phyloP scores from a whole-genome alignment of 805 yeast species.

The Saturnispora gosingensis region DNA sequence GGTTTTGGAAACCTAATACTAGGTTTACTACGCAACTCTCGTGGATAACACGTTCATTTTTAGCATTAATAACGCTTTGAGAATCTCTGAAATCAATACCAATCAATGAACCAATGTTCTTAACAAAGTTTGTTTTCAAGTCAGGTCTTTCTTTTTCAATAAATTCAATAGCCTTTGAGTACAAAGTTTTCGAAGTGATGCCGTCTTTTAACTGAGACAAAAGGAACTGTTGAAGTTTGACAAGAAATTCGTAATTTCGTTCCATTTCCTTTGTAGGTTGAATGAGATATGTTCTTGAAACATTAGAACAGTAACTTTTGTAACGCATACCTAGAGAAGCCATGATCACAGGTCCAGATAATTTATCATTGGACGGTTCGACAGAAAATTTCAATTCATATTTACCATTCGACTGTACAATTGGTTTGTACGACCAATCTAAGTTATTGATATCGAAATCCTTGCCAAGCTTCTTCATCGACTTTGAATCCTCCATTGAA shows the following conservation, averaged over 20 bases:
- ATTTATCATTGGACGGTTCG: conserved; percentile 53
- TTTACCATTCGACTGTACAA: conserved; percentile 78
- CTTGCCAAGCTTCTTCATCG: conserved; percentile 45
- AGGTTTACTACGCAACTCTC: conserved; percentile 71
- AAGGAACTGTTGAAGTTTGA: conserved; percentile 62
- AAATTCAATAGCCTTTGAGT: conserved; percentile 49
- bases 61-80: conserved; percentile 59
- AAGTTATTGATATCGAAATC: conserved; percentile 69
- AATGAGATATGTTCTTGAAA: conserved; percentile 81
- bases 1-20: conserved; percentile 65
- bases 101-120: conserved; percentile 78
- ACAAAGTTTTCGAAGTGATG: conserved; percentile 54
- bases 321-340: conserved; percentile 82
- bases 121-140: conserved; percentile 53
- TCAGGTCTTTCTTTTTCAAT: conserved; percentile 58
- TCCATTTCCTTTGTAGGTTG: conserved; percentile 81
- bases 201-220: conserved; percentile 58
- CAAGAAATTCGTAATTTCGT: conserved; percentile 65
- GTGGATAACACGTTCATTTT: conserved; percentile 56
- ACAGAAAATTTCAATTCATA: conserved; percentile 83
- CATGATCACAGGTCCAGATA: conserved; percentile 71
- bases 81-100: conserved; percentile 89
- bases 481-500: conserved; percentile 35
- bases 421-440: conserved; percentile 93
- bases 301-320: conserved; percentile 78